Percentiles rank a stretch among this genome's conserved stretches.
Conservation (phyloP, 352 stramenopile species). For the Phytophthora boehmeriae region DNA sequence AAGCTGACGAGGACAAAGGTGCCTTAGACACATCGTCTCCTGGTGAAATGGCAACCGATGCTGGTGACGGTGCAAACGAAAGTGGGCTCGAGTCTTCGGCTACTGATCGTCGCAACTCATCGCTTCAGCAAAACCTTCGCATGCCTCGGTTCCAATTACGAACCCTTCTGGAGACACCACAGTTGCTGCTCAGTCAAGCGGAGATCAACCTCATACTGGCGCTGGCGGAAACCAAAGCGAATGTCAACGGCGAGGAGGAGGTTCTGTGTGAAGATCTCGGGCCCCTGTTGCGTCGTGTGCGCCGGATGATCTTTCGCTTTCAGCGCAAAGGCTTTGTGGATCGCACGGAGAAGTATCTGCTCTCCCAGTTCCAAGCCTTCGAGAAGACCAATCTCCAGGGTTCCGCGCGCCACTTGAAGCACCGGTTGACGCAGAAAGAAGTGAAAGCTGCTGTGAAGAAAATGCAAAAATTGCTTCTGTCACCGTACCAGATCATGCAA, state of each 20-base stretch:
- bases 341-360: constrained; percentile 43
- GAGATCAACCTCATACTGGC: constrained; percentile 65
- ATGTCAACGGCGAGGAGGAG: constrained; percentile 29
- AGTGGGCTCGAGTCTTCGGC: constrained; percentile 2
- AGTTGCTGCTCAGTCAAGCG: constrained; percentile 55
- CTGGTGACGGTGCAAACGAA: constrained; percentile 7
- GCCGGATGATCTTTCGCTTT: constrained; percentile 64
- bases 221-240: constrained; percentile 36
- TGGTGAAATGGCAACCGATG: constrained; percentile 7
- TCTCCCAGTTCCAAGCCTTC: constrained; percentile 55
- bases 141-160: constrained; percentile 55
- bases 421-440: constrained; percentile 51
- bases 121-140: constrained; percentile 25
- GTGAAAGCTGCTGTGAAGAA: constrained; percentile 47
- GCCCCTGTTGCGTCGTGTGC: constrained; percentile 49
- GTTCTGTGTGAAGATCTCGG: constrained; percentile 46
- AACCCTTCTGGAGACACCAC: constrained; percentile 50
- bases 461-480: constrained; percentile 63
- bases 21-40: background rate
- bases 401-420: constrained; percentile 53
- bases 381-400: constrained; percentile 56
- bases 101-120: constrained; percentile 9
- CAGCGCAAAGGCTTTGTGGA: constrained; percentile 56
- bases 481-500: constrained; percentile 54
- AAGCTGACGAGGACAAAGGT: constrained; percentile 10